Conservation (phyloP, 495 filamentous ascomycete genomes). For the Xylaria scruposa region DNA sequence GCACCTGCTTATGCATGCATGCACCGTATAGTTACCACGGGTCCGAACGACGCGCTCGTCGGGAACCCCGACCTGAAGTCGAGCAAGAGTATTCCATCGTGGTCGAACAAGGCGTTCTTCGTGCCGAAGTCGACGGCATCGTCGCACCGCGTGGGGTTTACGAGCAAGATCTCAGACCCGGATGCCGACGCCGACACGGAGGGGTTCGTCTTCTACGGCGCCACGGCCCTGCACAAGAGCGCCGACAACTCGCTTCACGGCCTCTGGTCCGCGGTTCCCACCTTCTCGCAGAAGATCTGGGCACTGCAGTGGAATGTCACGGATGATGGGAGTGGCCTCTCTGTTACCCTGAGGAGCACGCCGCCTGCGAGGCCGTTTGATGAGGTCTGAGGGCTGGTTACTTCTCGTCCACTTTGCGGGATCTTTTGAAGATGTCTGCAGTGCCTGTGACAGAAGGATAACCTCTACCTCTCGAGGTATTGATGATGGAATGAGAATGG, state of each 20-base stretch:
- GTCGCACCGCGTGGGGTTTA: conserved; percentile 20
- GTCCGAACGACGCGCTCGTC: background rate
- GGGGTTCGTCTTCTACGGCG: conserved; percentile 22
- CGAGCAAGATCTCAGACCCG: background rate
- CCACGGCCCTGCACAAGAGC: conserved; percentile 9
- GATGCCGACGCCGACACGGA: conserved; percentile 2
- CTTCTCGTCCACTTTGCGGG: background rate
- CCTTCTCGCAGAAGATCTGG: conserved; percentile 9
- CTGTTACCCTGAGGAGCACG: conserved; percentile 3
- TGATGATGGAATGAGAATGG: background rate
- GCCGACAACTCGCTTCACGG: background rate
- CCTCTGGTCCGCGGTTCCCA: conserved; percentile 13
- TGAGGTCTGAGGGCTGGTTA: background rate
- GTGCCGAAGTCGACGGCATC: background rate
- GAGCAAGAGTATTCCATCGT: background rate
- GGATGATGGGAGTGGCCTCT: background rate
- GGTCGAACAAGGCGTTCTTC: conserved; percentile 22
- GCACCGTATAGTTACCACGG: background rate
- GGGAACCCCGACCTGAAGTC: conserved; percentile 8
- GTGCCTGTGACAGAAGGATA: background rate
- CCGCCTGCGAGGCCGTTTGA: conserved; percentile 8
- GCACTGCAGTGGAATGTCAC: conserved; percentile 19
- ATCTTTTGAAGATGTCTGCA: background rate
- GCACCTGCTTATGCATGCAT: background rate
- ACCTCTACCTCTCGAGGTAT: background rate